Base-by-base conservation (phyloP, 768 basidiomycete species). In the Pleurotus platypus region DNA sequence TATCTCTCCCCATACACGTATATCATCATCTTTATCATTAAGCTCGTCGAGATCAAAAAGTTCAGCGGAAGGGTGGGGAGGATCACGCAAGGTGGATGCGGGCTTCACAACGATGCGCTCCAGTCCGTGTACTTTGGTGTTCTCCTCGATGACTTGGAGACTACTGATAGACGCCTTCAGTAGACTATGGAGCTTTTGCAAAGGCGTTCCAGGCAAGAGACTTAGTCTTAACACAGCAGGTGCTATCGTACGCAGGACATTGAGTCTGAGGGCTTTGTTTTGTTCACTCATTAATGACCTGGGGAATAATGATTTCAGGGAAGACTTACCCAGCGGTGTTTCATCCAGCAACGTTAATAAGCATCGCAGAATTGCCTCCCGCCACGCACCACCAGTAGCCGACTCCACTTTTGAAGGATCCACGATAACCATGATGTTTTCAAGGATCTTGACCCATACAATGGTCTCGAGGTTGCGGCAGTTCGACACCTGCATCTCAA, bases 371-470 rank as follows among this genome's bases (percentile, higher is more conserved):
- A 88, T 66, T 8, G 74, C 72, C n/a, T 67, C 62, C 37, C 79
- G 77, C 89, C 88, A 90, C 66, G 84, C 82, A 0, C 84, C 81
- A 27, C 70, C 71, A 1, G 80, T 87, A 0, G 80, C 74, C 0
- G 69, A 65, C 60, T 83, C 83, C 37, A 89, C 46, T 66, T 83
- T 89, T 26, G 59, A 58, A 0, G 70, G 56, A 57, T 89, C 79
- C 1, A 74, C 74, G 0, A 83, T 67, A 20, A 79, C 67, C 37
- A 86, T 60, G 46, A 90, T 72, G 60, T 89, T 90, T 58, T 86
- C 85, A 2, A 89, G 62, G 45, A 89, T 81, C 51, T 79, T 83
- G 26, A 82, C 70, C 87, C 88, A 92, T 4, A 80, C 82, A 11
- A 86, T 63, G 7, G 71, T 70, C 58, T 85, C 81, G 0, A 68